Conservation (phyloP, 306 rosid species). For the Ormosia semicastrata region DNA sequence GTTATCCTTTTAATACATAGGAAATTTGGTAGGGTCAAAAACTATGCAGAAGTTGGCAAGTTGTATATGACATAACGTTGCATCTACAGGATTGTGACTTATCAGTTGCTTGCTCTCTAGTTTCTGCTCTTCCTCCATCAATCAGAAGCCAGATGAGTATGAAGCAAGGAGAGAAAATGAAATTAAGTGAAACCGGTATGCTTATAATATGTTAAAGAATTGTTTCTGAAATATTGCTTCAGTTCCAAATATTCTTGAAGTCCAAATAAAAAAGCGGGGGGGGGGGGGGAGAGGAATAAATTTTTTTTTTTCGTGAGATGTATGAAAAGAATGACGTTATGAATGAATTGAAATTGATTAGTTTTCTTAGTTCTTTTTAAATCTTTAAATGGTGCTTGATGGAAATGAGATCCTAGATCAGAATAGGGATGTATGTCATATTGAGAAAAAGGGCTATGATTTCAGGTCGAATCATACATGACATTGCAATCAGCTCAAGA, state of each 20-base stretch:
- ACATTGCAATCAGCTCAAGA: constrained; percentile 50
- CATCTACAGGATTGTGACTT: constrained; percentile 60
- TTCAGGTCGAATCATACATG: constrained; percentile 49
- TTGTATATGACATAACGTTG: not conserved
- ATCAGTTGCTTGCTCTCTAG: constrained; percentile 50
- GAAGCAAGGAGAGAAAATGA: constrained; percentile 48
- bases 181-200: constrained; percentile 56
- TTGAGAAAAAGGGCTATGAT: constrained; percentile 22
- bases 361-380: not conserved
- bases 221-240: constrained; percentile 18
- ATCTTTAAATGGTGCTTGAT: constrained; percentile 4
- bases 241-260: not conserved
- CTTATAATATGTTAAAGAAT: not conserved
- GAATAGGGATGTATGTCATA: constrained; percentile 1
- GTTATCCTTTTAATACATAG: not conserved
- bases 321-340: not conserved
- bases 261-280: not conserved
- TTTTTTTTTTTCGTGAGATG: not conserved
- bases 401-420: not conserved
- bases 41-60: constrained; percentile 5
- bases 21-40: not conserved
- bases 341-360: not conserved
- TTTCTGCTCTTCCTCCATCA: constrained; percentile 66
- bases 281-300: not conserved
- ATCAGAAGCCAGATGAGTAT: constrained; percentile 60